phyloP scores from a whole-genome alignment of 768 basidiomycete genomes.

The Podaxis sp. region DNA sequence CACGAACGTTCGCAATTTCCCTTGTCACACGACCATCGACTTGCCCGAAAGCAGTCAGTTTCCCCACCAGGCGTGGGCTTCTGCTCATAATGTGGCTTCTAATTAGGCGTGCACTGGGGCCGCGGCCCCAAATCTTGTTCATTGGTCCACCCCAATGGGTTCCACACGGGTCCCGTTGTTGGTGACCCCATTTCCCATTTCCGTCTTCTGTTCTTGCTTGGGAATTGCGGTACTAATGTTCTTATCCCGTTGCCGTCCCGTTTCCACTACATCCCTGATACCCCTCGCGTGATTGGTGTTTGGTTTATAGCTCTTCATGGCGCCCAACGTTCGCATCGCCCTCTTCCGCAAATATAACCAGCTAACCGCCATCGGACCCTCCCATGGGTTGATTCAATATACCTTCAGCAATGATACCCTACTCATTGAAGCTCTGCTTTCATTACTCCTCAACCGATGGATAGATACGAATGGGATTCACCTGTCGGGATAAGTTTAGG shows the following conservation, averaged over 20 bases:
- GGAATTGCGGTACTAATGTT: constrained; percentile 1
- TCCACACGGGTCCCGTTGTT: constrained; percentile 5
- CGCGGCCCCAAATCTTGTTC: background rate
- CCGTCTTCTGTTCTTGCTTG: constrained; percentile 4
- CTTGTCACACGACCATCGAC: background rate
- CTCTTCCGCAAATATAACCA: constrained; percentile 54
- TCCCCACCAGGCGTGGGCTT: constrained; percentile 1
- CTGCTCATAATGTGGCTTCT: background rate
- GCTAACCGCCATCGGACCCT: constrained; percentile 59
- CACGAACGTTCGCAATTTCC: background rate
- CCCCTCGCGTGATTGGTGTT: background rate
- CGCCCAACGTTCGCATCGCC: constrained; percentile 52
- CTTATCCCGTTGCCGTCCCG: constrained; percentile 1
- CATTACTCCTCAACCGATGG: constrained; percentile 76
- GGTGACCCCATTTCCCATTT: background rate
- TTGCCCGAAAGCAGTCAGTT: background rate
- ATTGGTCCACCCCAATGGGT: constrained; percentile 8
- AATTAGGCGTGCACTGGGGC: background rate
- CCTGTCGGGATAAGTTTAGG: constrained; percentile 18
- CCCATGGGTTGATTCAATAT: constrained; percentile 64
- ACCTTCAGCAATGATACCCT: constrained; percentile 60
- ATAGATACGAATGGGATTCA: constrained; percentile 58
- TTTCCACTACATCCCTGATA: constrained; percentile 1
- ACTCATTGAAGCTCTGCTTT: constrained; percentile 60
- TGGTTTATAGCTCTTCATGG: constrained; percentile 40